Base-by-base conservation (phyloP, 75 land plant genomes). In the Ceratopteris richardii region DNA sequence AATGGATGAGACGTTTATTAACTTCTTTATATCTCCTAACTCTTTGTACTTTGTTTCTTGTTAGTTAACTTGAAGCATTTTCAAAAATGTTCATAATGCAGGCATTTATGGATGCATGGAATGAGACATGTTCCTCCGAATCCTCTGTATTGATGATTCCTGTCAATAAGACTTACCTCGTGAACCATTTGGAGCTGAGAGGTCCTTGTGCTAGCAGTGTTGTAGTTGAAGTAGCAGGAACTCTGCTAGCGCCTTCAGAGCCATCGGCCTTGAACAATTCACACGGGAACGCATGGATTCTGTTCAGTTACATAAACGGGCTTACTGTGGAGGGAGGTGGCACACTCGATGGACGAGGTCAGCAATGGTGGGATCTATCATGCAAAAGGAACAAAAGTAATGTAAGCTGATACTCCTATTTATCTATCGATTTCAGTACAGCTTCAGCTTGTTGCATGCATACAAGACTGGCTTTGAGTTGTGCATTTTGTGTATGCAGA, bases 301-400 rank as follows among this genome's bases (percentile, higher is more conserved):
- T 25, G 12, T 89, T 93, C 51, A 66, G 80, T 14, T 62, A 77
- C 27, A 67, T 92, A 46, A 54, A 68, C 0, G 77, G 80, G n/a
- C 85, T 80, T 12, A 41, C 36, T 16, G 41, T 92, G 48, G 84
- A 85, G 57, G 97, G 97, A 18, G 57, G 44, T 0, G 98, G 98
- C 37, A 61, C 65, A 27, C 71, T 93, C 51, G 79, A 93, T 68
- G 98, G 98, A 7, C 84, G 79, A 13, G 98, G 98, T 26, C 68
- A 69, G 25, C 80, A 85, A 62, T 93, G 98, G 98, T 93, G 98
- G 98, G 81, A 68, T 31, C 46, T 78, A 18, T 91, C 89, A 51
- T 93, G 98, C 71, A 89, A 86, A 56, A 64, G 58, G 61, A 83
- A 80, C 63, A 80, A 73, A 66, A 33, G 77, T 24, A 82, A 77